phyloP scores from a whole-genome alignment of 202 grass and related monocot genomes.

The Carex sylvatica region DNA sequence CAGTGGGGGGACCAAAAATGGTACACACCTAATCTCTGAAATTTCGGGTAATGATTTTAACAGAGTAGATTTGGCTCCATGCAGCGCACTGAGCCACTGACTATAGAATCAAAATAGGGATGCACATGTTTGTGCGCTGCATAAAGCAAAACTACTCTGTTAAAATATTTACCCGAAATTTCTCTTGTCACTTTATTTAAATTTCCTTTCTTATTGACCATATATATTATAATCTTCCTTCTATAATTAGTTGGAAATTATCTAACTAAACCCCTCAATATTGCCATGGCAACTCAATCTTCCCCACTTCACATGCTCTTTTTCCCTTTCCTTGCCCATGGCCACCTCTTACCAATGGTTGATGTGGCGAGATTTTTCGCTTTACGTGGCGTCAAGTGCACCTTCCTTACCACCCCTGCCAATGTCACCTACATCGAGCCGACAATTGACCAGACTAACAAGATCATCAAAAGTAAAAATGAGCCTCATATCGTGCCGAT shows the following conservation, averaged over 20 bases:
- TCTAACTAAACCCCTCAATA: neutral
- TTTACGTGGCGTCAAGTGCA: constrained; percentile 44
- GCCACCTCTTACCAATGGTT: constrained; percentile 58
- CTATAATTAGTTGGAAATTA: neutral
- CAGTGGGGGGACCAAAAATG: too few species aligned
- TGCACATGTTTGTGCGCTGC: too few species aligned
- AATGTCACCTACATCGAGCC: constrained; percentile 46
- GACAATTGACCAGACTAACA: constrained; percentile 45
- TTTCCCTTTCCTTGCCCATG: constrained; percentile 60
- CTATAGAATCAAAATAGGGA: too few species aligned
- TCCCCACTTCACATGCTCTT: constrained; percentile 60
- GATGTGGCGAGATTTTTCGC: constrained; percentile 62
- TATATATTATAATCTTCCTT: neutral
- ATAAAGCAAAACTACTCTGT: too few species aligned
- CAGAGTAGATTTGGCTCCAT: too few species aligned
- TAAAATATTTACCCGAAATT: too few species aligned
- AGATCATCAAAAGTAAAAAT: neutral
- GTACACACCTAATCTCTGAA: too few species aligned
- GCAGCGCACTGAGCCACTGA: too few species aligned
- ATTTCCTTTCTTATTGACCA: too few species aligned
- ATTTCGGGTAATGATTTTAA: too few species aligned
- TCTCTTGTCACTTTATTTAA: too few species aligned
- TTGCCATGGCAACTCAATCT: constrained; percentile 34
- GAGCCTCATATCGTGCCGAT: neutral
- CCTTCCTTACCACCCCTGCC: constrained; percentile 59